Base-by-base conservation (phyloP, 192 early-diverging fungal species). In the Coemansia pectinata region DNA sequence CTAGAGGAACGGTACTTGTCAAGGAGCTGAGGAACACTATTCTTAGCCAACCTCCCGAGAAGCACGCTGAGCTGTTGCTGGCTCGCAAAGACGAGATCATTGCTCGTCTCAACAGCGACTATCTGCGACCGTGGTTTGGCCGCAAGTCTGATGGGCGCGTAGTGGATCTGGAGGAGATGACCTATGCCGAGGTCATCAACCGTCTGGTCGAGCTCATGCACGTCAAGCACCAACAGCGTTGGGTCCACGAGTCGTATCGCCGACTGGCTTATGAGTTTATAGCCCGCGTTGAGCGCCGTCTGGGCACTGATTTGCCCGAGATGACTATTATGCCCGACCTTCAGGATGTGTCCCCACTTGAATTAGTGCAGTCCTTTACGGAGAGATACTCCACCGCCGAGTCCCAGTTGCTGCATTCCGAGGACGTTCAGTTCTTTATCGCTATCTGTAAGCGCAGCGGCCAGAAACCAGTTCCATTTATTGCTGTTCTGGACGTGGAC, bases 51-150 rank as follows among this genome's bases (percentile, higher is more conserved):
- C 93, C 96, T 40, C 88, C 90, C 59, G 94, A 94, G 53, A 91
- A 95, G 85, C 91, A 90, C 62, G 39, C 90, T 21, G 74, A 86
- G 60, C 87, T 89, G 55, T 71, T 98, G 59, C 62, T 89, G 57
- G 88, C 90, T 2, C 69, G 47, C 62, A 72, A 92, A 86, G 90
- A 91, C 63, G 93, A 95, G 62, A 91, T 98, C 39, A 95, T 98
- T 76, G 74, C 89, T 61, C 87, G 90, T n/a, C 85, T 98, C 39
- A 96, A 98, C 73, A 88, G 60, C 55, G 78, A 72, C 42, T 65
- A 65, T 31, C 38, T 95, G 83, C 93, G 94, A 85, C 91, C 92
- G 19, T 98, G 96, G 96, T 98, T 98, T 78, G 95, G 94, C 48
- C 82, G 83, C 66, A 96, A 96, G 85, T 70, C 85, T 5, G 85